These are phyloP conservation scores for Aspergillus nomiae DNA, from an alignment of 2,329 filamentous ascomycete genomes.

Conservation along the genomic window DNA sequence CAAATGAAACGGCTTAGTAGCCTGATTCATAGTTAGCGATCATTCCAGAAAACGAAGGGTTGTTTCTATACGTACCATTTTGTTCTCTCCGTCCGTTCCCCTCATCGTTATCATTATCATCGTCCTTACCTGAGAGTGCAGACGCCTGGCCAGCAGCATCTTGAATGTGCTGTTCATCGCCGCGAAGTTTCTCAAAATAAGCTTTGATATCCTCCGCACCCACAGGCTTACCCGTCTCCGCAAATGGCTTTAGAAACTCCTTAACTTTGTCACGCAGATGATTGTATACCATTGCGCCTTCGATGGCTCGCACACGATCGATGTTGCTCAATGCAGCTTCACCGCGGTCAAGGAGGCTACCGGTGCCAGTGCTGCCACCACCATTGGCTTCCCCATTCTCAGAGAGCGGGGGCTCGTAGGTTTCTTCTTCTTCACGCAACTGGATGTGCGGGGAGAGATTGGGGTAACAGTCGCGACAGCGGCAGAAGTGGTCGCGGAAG, in stretches of 20 bases:
- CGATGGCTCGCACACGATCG: slow-evolving; percentile 88
- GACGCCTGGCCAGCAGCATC: slow-evolving; percentile 60
- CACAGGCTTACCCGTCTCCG: slow-evolving; percentile 84
- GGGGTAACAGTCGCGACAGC: slow-evolving; percentile 77
- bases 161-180: slow-evolving; percentile 75
- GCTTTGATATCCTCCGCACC: slow-evolving; percentile 94
- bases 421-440: slow-evolving; percentile 90
- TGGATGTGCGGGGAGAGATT: slow-evolving; percentile 71
- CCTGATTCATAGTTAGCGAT: slow-evolving; percentile 6
- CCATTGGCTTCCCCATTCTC: slow-evolving; percentile 57
- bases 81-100: slow-evolving; percentile 48
- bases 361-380: slow-evolving; percentile 63
- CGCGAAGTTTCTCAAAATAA: slow-evolving; percentile 92
- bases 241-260: slow-evolving; percentile 89
- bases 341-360: slow-evolving; percentile 84
- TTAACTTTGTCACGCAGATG: slow-evolving; percentile 95
- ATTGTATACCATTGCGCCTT: slow-evolving; percentile 98
- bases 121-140: slow-evolving; percentile 36
- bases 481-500: slow-evolving; percentile 83
- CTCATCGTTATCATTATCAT: slow-evolving; percentile 29
- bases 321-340: slow-evolving; percentile 90
- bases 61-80: slow-evolving; percentile 41
- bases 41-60: neutral
- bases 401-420: slow-evolving; percentile 88
- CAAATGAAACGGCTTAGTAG: slow-evolving; percentile 4